phyloP scores from a whole-genome alignment of 1,284 basidiomycete genomes.

The Apiotrichum montevideense region DNA sequence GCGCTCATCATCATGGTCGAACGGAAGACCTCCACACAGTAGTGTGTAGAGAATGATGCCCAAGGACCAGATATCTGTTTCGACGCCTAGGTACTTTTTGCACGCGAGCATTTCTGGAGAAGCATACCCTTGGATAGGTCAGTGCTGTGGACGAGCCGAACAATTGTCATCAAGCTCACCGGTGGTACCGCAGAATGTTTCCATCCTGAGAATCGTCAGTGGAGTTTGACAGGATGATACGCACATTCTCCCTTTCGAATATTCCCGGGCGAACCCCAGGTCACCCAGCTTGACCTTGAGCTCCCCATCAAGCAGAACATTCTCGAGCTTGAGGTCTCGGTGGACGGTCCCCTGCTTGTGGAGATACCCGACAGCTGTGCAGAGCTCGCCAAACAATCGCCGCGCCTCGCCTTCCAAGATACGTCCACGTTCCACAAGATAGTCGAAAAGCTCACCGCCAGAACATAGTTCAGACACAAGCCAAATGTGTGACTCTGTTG shows the following conservation, averaged over 20 bases:
- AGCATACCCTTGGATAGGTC: slow-evolving; percentile 55
- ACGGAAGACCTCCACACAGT: slow-evolving; percentile 87
- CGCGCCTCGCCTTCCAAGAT: slow-evolving; percentile 75
- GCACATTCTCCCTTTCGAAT: slow-evolving; percentile 64
- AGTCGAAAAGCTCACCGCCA: slow-evolving; percentile 95
- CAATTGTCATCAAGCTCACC: slow-evolving; percentile 50
- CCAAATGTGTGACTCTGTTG: slow-evolving; percentile 92
- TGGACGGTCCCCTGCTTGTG: slow-evolving; percentile 86
- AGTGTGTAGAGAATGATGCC: slow-evolving; percentile 94
- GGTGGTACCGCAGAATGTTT: slow-evolving; percentile 95
- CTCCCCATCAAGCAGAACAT: slow-evolving; percentile 81
- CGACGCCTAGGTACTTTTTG: slow-evolving; percentile 80
- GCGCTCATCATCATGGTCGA: slow-evolving; percentile 91
- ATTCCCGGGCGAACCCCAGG: slow-evolving; percentile 94
- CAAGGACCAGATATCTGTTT: slow-evolving; percentile 96
- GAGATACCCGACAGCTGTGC: slow-evolving; percentile 86
- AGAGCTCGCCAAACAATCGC: slow-evolving; percentile 86
- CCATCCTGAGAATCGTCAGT: slow-evolving; percentile 52
- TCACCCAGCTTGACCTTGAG: slow-evolving; percentile 87
- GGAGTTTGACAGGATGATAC: slow-evolving; percentile 2
- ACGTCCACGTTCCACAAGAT: slow-evolving; percentile 88
- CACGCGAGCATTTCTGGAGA: slow-evolving; percentile 91
- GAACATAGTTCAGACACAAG: slow-evolving; percentile 94
- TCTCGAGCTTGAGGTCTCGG: slow-evolving; percentile 93
- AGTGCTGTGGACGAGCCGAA: not conserved